Percentiles rank a stretch among this genome's conserved stretches.
Conservation (phyloP, 176 grass and related monocot species). For the Paspalum vaginatum region DNA sequence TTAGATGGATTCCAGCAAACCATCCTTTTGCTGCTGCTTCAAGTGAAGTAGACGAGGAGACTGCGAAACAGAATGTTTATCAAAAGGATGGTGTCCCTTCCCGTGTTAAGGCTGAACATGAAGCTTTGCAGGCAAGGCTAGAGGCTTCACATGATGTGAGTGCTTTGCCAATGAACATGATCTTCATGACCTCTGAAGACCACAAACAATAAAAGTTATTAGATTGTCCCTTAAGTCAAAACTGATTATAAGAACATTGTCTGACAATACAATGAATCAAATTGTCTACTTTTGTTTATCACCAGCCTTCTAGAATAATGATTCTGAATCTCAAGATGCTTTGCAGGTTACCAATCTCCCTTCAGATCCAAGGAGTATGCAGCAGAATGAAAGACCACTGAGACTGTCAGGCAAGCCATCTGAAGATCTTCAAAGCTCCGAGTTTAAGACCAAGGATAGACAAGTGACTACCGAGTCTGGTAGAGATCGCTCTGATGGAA, state of each 20-base stretch:
- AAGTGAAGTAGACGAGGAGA: slow-evolving; percentile 83
- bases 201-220: neutral
- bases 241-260: neutral
- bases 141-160: slow-evolving; percentile 64
- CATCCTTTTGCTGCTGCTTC: slow-evolving; percentile 85
- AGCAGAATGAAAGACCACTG: slow-evolving; percentile 9
- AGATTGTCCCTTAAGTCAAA: neutral
- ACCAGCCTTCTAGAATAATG: slow-evolving; percentile 1
- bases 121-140: slow-evolving; percentile 77
- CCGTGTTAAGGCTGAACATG: slow-evolving; percentile 89
- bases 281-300: slow-evolving; percentile 12
- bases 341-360: slow-evolving; percentile 47
- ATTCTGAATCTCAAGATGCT: slow-evolving; percentile 5
- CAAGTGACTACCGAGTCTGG: slow-evolving; percentile 10
- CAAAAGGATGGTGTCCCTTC: slow-evolving; percentile 88
- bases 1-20: slow-evolving; percentile 89
- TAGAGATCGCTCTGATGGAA: slow-evolving; percentile 28
- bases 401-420: slow-evolving; percentile 33
- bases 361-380: slow-evolving; percentile 29
- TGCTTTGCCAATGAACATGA: slow-evolving; percentile 18
- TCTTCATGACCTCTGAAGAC: neutral
- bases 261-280: neutral
- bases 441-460: slow-evolving; percentile 39
- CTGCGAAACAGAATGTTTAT: slow-evolving; percentile 82
- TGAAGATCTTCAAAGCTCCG: slow-evolving; percentile 14